Base-by-base conservation (phyloP, 2,329 filamentous ascomycete species). In the Talaromyces sp. region DNA sequence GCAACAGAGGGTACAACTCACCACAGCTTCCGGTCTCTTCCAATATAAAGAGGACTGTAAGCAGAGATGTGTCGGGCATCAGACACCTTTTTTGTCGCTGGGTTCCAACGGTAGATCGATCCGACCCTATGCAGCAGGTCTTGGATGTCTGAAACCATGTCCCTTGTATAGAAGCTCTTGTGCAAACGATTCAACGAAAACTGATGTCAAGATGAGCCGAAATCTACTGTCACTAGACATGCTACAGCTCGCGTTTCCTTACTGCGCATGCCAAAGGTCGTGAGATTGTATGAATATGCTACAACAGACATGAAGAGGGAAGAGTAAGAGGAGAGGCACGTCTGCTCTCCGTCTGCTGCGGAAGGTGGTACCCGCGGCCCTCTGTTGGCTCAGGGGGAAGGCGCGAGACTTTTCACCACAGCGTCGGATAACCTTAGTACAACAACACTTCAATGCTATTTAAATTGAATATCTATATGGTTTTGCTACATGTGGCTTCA, bases 1-100 rank as follows among this genome's bases (percentile, higher is more conserved):
- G 11, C 27, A 48, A 38, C 14, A 24, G 10, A 53, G 50, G 31
- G 14, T 31, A 7, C 24, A 26, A 55, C 27, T 3, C 63, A 75
- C 75, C 75, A 77, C 57, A 43, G 65, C 19, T 57, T 68, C 14
- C 26, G 27, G 57, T 77, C 70, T 60, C 76, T 65, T 7, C 76
- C 76, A 41, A 77, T 64, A 21, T 72, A 67, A 19, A 77, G 61
- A 46, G 75, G 70, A n/a, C 69, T 61, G 29, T 68, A 63, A 24
- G 70, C 68, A 57, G 68, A 68, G 48, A 77, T 67, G 17, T 63
- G 53, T 10, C 65, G 56, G 1, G 62, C 63, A 2, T 66, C 29
- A 11, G 41, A 62, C 17, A 50, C 54, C 21, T 63, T 32, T 4
- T 59, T 54, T 3, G 63, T 66, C 8, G 35, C n/a, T 12, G 67